These are phyloP conservation scores for Jackrogersella minutella DNA, from an alignment of 495 filamentous ascomycete species.

Conservation along the genomic window DNA sequence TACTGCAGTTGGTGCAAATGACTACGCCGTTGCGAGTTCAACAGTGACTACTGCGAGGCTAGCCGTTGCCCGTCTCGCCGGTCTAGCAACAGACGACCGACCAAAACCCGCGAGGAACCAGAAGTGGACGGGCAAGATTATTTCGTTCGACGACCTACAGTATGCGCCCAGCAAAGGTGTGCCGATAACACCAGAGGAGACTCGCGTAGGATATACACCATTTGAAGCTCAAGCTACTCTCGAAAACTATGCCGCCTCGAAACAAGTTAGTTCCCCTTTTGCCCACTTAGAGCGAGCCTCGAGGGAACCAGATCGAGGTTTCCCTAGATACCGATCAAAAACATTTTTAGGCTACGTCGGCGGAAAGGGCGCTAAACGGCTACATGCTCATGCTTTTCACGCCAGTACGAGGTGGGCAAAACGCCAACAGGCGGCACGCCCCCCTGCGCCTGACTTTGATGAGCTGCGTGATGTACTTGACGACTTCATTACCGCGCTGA, in stretches of 20 bases:
- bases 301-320: not conserved
- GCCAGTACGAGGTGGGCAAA: not conserved
- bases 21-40: conserved; percentile 31
- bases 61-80: conserved; percentile 52
- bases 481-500: conserved; percentile 28
- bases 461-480: conserved; percentile 17
- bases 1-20: conserved; percentile 54
- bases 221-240: not conserved
- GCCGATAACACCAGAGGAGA: not conserved
- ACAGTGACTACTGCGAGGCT: conserved; percentile 47
- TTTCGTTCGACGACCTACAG: conserved; percentile 43
- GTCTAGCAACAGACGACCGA: conserved; percentile 43
- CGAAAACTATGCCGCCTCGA: not conserved
- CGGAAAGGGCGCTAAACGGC: not conserved
- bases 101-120: conserved; percentile 25
- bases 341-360: not conserved
- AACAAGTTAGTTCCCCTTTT: not conserved
- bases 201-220: not conserved
- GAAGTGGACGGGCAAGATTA: conserved; percentile 39
- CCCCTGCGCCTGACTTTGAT: not conserved
- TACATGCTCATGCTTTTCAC: conserved; percentile 28
- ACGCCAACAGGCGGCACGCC: not conserved
- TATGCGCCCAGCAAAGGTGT: conserved; percentile 12
- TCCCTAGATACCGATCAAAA: not conserved
- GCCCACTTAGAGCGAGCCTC: conserved; percentile 21